phyloP scores from a whole-genome alignment of 441 rosid species.

The Mallotus repandus region DNA sequence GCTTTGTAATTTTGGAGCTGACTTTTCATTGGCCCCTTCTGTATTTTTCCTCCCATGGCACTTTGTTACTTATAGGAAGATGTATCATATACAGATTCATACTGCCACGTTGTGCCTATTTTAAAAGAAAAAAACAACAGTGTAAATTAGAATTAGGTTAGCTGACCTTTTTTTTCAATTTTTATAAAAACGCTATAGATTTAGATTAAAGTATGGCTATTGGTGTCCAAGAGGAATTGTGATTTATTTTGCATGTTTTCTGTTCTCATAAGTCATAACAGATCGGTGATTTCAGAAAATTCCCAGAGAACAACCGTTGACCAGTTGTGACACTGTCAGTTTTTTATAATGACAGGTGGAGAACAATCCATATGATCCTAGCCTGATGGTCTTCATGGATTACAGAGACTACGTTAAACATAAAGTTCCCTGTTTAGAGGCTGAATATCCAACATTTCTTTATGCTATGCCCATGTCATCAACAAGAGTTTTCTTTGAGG shows the following conservation, averaged over 20 bases:
- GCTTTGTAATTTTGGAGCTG: background rate
- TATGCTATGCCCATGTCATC: conserved; percentile 89
- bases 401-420: conserved; percentile 70
- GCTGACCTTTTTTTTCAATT: background rate
- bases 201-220: background rate
- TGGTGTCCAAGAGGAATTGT: background rate
- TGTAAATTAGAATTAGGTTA: no score
- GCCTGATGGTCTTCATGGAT: conserved; percentile 97
- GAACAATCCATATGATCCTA: conserved; percentile 88
- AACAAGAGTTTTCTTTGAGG: conserved; percentile 91
- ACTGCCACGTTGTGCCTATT: background rate
- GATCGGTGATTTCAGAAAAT: conserved; percentile 8
- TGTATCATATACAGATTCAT: background rate
- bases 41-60: background rate
- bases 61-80: background rate
- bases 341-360: conserved; percentile 66
- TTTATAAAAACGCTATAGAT: background rate
- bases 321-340: conserved; percentile 8
- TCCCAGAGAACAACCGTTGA: conserved; percentile 1
- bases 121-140: background rate
- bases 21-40: background rate
- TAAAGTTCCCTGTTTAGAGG: conserved; percentile 53
- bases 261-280: background rate
- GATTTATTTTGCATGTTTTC: background rate
- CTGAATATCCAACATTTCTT: conserved; percentile 82